phyloP scores from a whole-genome alignment of 352 stramenopile species.

The Pythium utonaiense region DNA sequence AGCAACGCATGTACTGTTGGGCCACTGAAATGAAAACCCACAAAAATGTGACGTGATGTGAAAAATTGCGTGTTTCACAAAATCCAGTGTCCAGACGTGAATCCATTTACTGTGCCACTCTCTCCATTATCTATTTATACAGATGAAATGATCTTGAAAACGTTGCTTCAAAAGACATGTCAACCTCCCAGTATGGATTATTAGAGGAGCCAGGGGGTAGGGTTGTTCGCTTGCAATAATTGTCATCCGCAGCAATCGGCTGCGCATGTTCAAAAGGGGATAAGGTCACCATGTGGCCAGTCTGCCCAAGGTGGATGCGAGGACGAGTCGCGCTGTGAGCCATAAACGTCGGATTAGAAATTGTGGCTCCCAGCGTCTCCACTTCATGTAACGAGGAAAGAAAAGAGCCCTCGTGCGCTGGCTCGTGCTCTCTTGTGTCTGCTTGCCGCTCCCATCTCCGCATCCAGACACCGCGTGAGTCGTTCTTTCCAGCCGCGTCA shows the following conservation, averaged over 20 bases:
- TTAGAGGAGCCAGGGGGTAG: background rate
- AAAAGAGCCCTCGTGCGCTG: slow-evolving; percentile 11
- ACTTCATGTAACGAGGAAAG: slow-evolving; percentile 6
- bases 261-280: background rate
- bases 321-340: slow-evolving; percentile 17
- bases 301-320: slow-evolving; percentile 16
- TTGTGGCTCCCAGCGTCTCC: slow-evolving; percentile 16
- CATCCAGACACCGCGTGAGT: no score
- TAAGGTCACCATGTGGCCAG: slow-evolving; percentile 16
- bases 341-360: slow-evolving; percentile 11
- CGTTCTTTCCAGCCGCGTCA: background rate
- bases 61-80: slow-evolving; percentile 5
- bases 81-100: background rate
- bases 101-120: background rate
- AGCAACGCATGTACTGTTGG: no score
- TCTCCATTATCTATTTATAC: no score
- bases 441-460: slow-evolving; percentile 1
- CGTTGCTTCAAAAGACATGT: no score
- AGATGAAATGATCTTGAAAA: no score
- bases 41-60: background rate
- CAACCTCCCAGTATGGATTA: background rate
- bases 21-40: background rate
- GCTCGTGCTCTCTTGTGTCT: slow-evolving; percentile 8
- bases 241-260: background rate
- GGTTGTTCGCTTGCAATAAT: background rate